These are phyloP conservation scores for Annulohypoxylon stygium DNA, from an alignment of 495 filamentous ascomycete species.

Conservation along the genomic window DNA sequence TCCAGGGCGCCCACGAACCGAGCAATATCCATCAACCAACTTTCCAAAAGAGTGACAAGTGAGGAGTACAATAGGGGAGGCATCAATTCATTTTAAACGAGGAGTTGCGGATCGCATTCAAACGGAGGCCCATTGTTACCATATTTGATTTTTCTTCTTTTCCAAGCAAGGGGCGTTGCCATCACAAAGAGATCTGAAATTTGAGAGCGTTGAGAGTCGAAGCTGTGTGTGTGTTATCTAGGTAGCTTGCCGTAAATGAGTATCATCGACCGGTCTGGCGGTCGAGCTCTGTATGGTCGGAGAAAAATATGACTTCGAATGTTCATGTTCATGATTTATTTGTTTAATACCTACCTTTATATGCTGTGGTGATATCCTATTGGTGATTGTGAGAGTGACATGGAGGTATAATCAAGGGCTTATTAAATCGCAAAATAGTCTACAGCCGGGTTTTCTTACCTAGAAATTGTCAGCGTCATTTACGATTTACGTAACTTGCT, in stretches of 20 bases:
- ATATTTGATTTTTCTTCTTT: not conserved
- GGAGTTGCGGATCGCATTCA: slow-evolving; percentile 34
- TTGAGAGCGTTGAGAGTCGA: not conserved
- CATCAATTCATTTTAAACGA: slow-evolving; percentile 17
- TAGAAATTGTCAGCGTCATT: too few relatives aligned
- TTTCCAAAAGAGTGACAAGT: slow-evolving; percentile 9
- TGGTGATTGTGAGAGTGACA: not conserved
- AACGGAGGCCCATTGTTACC: not conserved
- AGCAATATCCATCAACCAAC: slow-evolving; percentile 1
- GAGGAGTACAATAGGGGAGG: not conserved
- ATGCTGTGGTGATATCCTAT: not conserved
- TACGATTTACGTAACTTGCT: too few relatives aligned
- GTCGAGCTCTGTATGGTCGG: not conserved
- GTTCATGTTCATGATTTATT: slow-evolving; percentile 11
- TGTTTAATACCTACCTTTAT: not conserved
- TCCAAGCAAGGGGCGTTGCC: not conserved
- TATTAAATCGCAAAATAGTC: too few relatives aligned
- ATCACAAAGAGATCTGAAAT: not conserved
- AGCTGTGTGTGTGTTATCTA: slow-evolving; percentile 13
- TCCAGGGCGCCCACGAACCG: not conserved
- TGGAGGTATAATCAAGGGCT: not conserved
- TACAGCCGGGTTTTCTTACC: too few relatives aligned
- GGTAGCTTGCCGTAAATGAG: not conserved
- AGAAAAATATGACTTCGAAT: slow-evolving; percentile 7
- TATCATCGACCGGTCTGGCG: not conserved